Evolutionary conservation across 2,329 filamentous ascomycete species (phyloP).

Genomic region (Diaporthe destruens): DNA sequence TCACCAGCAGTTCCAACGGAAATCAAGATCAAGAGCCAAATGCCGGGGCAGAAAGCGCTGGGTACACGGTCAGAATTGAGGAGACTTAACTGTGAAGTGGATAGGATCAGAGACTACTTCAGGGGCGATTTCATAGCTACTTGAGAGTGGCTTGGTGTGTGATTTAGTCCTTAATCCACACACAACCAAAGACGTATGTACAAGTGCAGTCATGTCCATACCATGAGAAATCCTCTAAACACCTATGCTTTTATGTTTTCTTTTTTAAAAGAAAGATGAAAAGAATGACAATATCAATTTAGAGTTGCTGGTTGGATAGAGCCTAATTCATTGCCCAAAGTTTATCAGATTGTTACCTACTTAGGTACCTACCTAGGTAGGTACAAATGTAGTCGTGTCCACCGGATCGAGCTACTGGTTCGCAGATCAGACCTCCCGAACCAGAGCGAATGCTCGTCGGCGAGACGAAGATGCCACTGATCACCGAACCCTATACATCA

Average conservation of each 20-base stretch:
- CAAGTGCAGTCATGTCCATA: too few species aligned
- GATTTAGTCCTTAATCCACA: too few species aligned
- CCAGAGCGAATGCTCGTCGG: not conserved
- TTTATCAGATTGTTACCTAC: not conserved
- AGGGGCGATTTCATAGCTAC: too few species aligned
- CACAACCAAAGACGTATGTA: too few species aligned
- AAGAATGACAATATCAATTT: too few species aligned
- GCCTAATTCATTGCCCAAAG: not conserved
- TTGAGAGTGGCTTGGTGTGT: not conserved
- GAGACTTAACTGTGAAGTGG: not conserved
- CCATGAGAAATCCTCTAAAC: too few species aligned
- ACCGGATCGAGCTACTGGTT: too few species aligned
- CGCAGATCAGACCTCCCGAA: not conserved
- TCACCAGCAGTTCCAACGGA: not conserved
- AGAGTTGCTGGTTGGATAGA: too few species aligned
- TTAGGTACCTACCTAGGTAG: too few species aligned
- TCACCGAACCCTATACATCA: not conserved
- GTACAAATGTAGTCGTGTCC: too few species aligned
- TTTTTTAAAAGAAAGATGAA: too few species aligned
- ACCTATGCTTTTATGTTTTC: too few species aligned
- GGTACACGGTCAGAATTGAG: conserved; percentile 7
- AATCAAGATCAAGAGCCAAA: conserved; percentile 14
- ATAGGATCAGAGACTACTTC: not conserved
- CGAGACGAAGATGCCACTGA: not conserved
- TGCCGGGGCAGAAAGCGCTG: conserved; percentile 6